phyloP scores from a whole-genome alignment of 1,284 basidiomycete genomes.

The Moesziomyces aphidis region DNA sequence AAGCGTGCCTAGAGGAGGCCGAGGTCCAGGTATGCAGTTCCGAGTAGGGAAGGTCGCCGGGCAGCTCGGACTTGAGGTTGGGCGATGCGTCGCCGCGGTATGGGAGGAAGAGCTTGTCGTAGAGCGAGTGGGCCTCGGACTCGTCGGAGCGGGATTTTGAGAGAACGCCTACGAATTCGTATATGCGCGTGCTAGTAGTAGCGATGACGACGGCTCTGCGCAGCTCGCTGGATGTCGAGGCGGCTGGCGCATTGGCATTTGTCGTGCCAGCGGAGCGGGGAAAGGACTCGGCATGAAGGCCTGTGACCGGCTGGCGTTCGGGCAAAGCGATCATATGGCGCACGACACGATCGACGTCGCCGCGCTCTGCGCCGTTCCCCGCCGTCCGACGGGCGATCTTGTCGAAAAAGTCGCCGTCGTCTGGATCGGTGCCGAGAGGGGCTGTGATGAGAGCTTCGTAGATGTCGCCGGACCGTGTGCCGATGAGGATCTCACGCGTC shows the following conservation, averaged over 20 bases:
- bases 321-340: slow-evolving; percentile 56
- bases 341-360: slow-evolving; percentile 55
- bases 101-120: slow-evolving; percentile 60
- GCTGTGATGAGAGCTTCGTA: slow-evolving; percentile 77
- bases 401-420: slow-evolving; percentile 69
- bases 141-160: slow-evolving; percentile 73
- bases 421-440: slow-evolving; percentile 67
- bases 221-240: slow-evolving; percentile 12
- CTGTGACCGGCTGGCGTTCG: slow-evolving; percentile 60
- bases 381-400: slow-evolving; percentile 63
- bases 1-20: slow-evolving; percentile 1
- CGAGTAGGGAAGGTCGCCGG: slow-evolving; percentile 59
- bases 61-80: slow-evolving; percentile 64
- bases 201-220: slow-evolving; percentile 74
- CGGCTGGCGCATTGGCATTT: neutral
- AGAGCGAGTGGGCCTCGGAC: slow-evolving; percentile 70
- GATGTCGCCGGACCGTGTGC: slow-evolving; percentile 71
- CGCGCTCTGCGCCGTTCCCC: slow-evolving; percentile 40
- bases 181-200: slow-evolving; percentile 88
- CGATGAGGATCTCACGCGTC: slow-evolving; percentile 88
- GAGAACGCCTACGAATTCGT: slow-evolving; percentile 82
- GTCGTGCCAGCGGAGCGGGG: slow-evolving; percentile 5
- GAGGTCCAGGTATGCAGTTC: slow-evolving; percentile 70
- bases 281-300: slow-evolving; percentile 49
- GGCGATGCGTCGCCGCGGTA: slow-evolving; percentile 55